Percentiles rank a stretch among this genome's conserved stretches.
These are phyloP conservation scores for Candida easanensis DNA, from an alignment of 805 yeast genomes.

Conservation along the genomic window DNA sequence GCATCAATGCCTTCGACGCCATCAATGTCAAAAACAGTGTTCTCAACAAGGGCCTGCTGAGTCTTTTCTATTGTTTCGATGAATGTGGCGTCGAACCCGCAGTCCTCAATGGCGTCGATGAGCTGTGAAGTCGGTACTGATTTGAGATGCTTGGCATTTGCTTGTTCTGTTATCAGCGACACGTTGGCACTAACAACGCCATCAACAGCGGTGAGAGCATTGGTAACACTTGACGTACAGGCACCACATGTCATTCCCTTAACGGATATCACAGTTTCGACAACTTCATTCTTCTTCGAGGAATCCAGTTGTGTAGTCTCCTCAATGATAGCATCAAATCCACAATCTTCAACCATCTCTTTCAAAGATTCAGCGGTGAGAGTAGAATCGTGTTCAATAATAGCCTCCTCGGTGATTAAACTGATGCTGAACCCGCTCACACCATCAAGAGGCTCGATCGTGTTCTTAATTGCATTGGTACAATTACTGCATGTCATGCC, in stretches of 20 bases:
- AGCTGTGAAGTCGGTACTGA: slow-evolving; percentile 34
- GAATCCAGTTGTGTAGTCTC: not conserved
- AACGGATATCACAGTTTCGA: slow-evolving; percentile 18
- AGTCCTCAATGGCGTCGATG: slow-evolving; percentile 60
- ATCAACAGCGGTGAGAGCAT: slow-evolving; percentile 43
- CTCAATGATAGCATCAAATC: slow-evolving; percentile 52
- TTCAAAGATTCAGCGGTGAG: slow-evolving; percentile 30
- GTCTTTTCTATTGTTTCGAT: slow-evolving; percentile 13
- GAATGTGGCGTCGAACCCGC: slow-evolving; percentile 63
- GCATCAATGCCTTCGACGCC: slow-evolving; percentile 48
- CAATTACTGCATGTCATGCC: slow-evolving; percentile 97
- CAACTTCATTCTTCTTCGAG: slow-evolving; percentile 1
- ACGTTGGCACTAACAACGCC: slow-evolving; percentile 59
- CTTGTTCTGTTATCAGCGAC: slow-evolving; percentile 76
- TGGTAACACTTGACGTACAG: slow-evolving; percentile 57
- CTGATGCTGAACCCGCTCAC: slow-evolving; percentile 61
- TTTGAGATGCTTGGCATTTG: slow-evolving; percentile 49
- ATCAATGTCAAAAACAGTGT: slow-evolving; percentile 31
- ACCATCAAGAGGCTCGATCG: slow-evolving; percentile 37
- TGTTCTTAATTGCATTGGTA: slow-evolving; percentile 58
- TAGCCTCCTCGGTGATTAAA: slow-evolving; percentile 72
- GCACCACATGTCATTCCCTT: slow-evolving; percentile 31
- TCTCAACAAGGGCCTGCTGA: slow-evolving; percentile 2
- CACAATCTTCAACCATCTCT: slow-evolving; percentile 47
- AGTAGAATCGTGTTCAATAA: slow-evolving; percentile 43